phyloP scores from a whole-genome alignment of 108 stramenopile species.

The Nitzschia sp. region DNA sequence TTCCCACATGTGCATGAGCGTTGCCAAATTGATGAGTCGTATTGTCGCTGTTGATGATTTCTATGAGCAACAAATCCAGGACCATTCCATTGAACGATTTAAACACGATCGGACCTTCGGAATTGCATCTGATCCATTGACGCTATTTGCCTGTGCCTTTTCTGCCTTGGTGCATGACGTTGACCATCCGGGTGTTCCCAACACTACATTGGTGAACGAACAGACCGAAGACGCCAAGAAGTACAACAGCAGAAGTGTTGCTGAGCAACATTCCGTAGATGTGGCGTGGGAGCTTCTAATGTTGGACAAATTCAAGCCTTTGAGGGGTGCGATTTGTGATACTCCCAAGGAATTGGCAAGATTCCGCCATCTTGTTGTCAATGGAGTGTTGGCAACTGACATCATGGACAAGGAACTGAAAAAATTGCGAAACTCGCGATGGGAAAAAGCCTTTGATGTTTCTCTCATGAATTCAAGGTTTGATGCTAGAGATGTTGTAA shows the following conservation, averaged over 20 bases:
- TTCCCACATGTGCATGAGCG: conserved; percentile 16
- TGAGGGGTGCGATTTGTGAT: conserved; percentile 10
- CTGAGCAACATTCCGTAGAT: conserved; percentile 50
- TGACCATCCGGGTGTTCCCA: conserved; percentile 43
- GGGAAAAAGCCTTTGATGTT: conserved; percentile 43
- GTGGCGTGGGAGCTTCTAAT: conserved; percentile 43
- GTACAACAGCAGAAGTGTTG: conserved; percentile 48
- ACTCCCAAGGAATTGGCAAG: conserved; percentile 3
- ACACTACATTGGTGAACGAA: conserved; percentile 47
- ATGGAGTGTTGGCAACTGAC: conserved; percentile 29
- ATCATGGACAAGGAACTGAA: conserved; percentile 22
- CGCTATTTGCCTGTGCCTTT: conserved; percentile 18
- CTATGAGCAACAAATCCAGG: neutral
- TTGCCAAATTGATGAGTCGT: conserved; percentile 9
- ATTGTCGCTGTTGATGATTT: conserved; percentile 18
- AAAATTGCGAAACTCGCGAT: conserved; percentile 14
- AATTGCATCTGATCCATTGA: conserved; percentile 15
- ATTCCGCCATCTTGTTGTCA: conserved; percentile 26
- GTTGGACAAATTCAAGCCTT: conserved; percentile 28
- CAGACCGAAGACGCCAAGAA: conserved; percentile 37
- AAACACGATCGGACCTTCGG: conserved; percentile 14
- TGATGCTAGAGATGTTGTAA: neutral
- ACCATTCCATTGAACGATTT: neutral
- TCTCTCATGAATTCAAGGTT: neutral
- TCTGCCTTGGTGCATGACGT: conserved; percentile 22